phyloP scores from a whole-genome alignment of 83 land plant species.

The Thuja plicata region DNA sequence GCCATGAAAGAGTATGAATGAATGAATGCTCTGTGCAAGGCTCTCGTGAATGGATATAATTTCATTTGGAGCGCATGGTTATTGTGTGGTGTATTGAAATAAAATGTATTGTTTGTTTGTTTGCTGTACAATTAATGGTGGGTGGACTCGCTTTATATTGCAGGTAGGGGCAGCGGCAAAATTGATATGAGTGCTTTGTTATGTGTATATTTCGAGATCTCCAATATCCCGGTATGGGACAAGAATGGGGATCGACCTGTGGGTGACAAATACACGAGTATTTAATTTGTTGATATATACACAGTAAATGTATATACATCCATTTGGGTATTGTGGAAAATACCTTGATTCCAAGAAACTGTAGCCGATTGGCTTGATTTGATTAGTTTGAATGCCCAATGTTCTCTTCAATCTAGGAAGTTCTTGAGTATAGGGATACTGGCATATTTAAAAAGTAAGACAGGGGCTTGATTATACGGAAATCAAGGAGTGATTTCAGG shows the following conservation, averaged over 20 bases:
- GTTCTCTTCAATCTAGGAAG: background rate
- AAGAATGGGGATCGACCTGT: background rate
- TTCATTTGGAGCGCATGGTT: background rate
- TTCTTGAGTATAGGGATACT: background rate
- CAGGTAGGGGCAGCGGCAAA: background rate
- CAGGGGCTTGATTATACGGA: background rate
- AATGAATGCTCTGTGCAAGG: background rate
- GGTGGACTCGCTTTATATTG: background rate
- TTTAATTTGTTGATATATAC: background rate
- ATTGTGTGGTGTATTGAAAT: background rate
- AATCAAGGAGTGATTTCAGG: conserved; percentile 8
- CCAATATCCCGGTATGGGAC: background rate
- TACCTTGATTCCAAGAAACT: background rate
- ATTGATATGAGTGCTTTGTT: background rate
- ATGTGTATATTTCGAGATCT: background rate
- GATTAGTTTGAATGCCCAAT: background rate
- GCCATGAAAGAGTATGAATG: background rate
- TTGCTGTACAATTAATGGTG: background rate
- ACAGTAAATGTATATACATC: background rate
- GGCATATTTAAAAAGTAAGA: background rate
- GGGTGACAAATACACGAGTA: background rate
- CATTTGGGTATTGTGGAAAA: background rate
- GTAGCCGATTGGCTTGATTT: background rate
- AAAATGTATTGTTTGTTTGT: background rate
- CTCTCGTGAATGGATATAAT: conserved; percentile 3